Evolutionary conservation across 2,329 filamentous ascomycete species (phyloP).

Genomic region (Mollisiaceae sp.): DNA sequence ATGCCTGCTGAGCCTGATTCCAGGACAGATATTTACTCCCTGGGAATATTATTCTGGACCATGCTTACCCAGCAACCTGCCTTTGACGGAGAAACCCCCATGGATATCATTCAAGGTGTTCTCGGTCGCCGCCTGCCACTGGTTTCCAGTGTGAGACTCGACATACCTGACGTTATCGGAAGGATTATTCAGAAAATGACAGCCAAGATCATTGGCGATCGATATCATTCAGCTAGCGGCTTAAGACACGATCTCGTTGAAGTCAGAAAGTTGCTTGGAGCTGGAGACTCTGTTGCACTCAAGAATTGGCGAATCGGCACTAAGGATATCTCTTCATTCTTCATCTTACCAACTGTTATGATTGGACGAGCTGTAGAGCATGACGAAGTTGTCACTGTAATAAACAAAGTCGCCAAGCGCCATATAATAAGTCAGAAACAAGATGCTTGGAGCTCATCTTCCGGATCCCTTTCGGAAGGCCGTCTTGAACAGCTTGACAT

Average conservation of each 20-base stretch:
- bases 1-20: conserved; percentile 92
- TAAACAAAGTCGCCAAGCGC: conserved; percentile 75
- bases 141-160: conserved; percentile 77
- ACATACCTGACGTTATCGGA: conserved; percentile 82
- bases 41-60: conserved; percentile 89
- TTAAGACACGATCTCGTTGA: conserved; percentile 79
- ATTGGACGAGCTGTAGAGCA: conserved; percentile 80
- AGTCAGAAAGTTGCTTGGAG: conserved; percentile 74
- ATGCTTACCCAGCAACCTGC: conserved; percentile 80
- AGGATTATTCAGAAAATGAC: conserved; percentile 91
- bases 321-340: conserved; percentile 92
- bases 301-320: conserved; percentile 77
- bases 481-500: conserved; percentile 32
- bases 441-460: conserved; percentile 54
- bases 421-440: conserved; percentile 57
- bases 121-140: conserved; percentile 78
- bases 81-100: conserved; percentile 78
- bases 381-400: conserved; percentile 71
- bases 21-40: conserved; percentile 90
- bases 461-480: conserved; percentile 57
- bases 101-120: conserved; percentile 92
- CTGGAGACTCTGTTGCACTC: conserved; percentile 74
- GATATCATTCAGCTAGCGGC: conserved; percentile 88
- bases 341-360: conserved; percentile 81
- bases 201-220: conserved; percentile 82